phyloP scores from a whole-genome alignment of 345 rosid genomes.

The Euphorbia pulcherrima region DNA sequence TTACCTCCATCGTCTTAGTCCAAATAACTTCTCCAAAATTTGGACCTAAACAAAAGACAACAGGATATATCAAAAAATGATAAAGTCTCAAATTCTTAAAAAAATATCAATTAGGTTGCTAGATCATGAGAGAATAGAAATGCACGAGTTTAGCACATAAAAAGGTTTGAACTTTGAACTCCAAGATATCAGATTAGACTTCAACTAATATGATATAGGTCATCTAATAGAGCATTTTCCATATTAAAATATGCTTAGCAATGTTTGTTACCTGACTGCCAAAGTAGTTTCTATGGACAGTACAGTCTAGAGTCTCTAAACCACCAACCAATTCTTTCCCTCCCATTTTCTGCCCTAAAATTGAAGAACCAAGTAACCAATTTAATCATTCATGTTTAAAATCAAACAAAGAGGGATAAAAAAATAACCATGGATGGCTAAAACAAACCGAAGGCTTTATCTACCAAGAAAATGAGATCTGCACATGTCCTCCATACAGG shows the following conservation, averaged over 20 bases:
- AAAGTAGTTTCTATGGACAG: conserved; percentile 79
- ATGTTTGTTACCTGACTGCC: conserved; percentile 75
- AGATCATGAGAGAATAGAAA: too few relatives aligned
- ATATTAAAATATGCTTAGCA: not conserved
- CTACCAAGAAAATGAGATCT: conserved; percentile 89
- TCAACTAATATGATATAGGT: too few relatives aligned
- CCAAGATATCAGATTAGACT: not conserved
- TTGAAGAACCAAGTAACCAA: not conserved
- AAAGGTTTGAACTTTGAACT: not conserved
- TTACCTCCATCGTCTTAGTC: too few relatives aligned
- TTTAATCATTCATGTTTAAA: conserved; percentile 1
- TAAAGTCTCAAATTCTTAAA: too few relatives aligned
- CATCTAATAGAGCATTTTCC: too few relatives aligned
- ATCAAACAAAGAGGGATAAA: not conserved
- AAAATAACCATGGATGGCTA: not conserved
- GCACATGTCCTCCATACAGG: conserved; percentile 99
- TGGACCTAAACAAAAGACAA: too few relatives aligned
- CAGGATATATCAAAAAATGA: too few relatives aligned
- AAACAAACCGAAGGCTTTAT: conserved; percentile 69
- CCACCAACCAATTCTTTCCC: conserved; percentile 93
- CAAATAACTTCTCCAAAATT: too few relatives aligned
- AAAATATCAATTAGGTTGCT: too few relatives aligned
- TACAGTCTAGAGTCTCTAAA: conserved; percentile 78
- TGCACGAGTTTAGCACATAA: not conserved
- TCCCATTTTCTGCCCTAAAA: conserved; percentile 89